phyloP scores from a whole-genome alignment of 768 basidiomycete genomes.

The Gelatoporia subvermispora region DNA sequence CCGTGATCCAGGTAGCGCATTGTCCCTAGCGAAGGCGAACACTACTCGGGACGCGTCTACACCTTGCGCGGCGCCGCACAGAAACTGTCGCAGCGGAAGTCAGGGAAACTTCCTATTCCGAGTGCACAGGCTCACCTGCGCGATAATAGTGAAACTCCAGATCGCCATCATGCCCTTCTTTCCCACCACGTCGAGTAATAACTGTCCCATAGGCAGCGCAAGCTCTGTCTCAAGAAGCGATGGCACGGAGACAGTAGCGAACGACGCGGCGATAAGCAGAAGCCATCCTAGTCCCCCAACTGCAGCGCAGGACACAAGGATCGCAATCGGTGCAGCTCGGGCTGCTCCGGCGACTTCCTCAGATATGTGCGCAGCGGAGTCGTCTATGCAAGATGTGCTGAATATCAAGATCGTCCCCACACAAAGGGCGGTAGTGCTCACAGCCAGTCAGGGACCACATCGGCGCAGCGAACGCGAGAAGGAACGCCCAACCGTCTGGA shows the following conservation, averaged over 20 bases:
- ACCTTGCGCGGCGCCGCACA: conserved; percentile 67
- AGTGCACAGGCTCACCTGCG: conserved; percentile 33
- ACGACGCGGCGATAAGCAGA: conserved; percentile 55
- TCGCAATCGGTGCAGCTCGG: conserved; percentile 62
- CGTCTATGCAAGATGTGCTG: conserved; percentile 43
- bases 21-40: conserved; percentile 70
- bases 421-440: no score
- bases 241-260: conserved; percentile 50
- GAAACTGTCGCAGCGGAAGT: conserved; percentile 39
- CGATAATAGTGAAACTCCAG: conserved; percentile 67
- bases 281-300: conserved; percentile 63
- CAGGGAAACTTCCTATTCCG: neutral
- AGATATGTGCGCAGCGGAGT: conserved; percentile 74
- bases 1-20: conserved; percentile 65
- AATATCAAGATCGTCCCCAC: no score
- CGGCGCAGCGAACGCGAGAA: conserved; percentile 64
- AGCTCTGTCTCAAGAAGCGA: conserved; percentile 44
- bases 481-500: conserved; percentile 67
- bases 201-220: conserved; percentile 66
- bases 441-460: conserved; percentile 81
- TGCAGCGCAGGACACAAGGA: conserved; percentile 53
- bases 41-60: conserved; percentile 73
- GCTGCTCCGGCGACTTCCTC: conserved; percentile 66
- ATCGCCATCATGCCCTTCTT: conserved; percentile 67
- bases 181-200: conserved; percentile 59